Conservation (phyloP, 75 land plant species). For the Pinus albicaulis region DNA sequence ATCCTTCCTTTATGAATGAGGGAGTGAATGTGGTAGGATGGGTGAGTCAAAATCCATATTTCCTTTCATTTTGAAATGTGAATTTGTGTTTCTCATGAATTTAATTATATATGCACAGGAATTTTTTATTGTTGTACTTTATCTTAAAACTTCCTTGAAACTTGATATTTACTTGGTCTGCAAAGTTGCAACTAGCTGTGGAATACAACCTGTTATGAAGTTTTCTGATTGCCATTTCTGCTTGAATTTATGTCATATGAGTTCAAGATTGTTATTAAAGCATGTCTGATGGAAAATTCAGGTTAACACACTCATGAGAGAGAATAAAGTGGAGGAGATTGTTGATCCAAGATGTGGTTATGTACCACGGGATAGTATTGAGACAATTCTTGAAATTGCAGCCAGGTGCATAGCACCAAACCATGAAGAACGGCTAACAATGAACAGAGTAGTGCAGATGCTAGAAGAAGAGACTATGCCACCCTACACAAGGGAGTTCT, state of each 20-base stretch:
- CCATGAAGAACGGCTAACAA: constrained; percentile 75
- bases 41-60: constrained; percentile 39
- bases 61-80: background rate
- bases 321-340: constrained; percentile 54
- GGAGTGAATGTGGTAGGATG: constrained; percentile 92
- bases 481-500: constrained; percentile 71
- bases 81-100: background rate
- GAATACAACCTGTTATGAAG: background rate
- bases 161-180: background rate
- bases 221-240: background rate
- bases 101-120: background rate
- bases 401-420: constrained; percentile 64
- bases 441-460: constrained; percentile 76
- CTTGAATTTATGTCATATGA: background rate
- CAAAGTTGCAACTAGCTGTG: background rate
- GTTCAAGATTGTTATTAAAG: background rate
- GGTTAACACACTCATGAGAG: constrained; percentile 58
- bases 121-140: background rate
- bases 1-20: constrained; percentile 64
- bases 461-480: constrained; percentile 84
- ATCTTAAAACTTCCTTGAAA: background rate
- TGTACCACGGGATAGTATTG: constrained; percentile 61
- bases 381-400: constrained; percentile 72
- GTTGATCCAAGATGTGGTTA: constrained; percentile 59
- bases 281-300: constrained; percentile 21